These are phyloP conservation scores for Moringa oleifera DNA, from an alignment of 345 rosid genomes.

Conservation along the genomic window DNA sequence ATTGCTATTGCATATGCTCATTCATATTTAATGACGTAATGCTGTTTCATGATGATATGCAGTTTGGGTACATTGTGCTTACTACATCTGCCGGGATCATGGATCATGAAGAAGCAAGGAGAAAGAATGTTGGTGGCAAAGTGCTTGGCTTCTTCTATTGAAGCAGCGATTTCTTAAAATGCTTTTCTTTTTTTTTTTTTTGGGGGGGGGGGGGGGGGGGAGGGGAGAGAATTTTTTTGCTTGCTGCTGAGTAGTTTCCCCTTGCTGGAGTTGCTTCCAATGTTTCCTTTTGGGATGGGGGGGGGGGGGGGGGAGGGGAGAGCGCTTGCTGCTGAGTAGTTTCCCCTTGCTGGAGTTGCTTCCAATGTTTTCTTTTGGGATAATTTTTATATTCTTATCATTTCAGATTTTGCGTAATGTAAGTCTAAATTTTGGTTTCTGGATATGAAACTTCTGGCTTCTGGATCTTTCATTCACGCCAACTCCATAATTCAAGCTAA, in stretches of 20 bases:
- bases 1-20: no score
- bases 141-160: slow-evolving; percentile 77
- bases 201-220: no score
- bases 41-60: slow-evolving; percentile 22
- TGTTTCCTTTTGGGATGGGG: neutral
- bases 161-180: slow-evolving; percentile 2
- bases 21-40: no score
- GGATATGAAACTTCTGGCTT: neutral
- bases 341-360: neutral
- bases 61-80: slow-evolving; percentile 79
- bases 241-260: neutral
- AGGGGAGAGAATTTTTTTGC: neutral
- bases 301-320: no score
- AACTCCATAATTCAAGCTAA: no score
- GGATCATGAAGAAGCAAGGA: slow-evolving; percentile 90
- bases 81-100: slow-evolving; percentile 85
- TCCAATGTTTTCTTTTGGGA: neutral
- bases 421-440: neutral
- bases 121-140: slow-evolving; percentile 84
- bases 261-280: neutral
- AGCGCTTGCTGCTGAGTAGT: neutral
- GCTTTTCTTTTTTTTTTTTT: neutral
- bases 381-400: no score
- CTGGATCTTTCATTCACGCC: neutral
- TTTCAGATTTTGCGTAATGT: neutral